A percentile compares a stretch with the other conserved stretches of the same genome.
Evolutionary conservation across 257 asterid species (phyloP).

Genomic region (Penstemon barbatus): DNA sequence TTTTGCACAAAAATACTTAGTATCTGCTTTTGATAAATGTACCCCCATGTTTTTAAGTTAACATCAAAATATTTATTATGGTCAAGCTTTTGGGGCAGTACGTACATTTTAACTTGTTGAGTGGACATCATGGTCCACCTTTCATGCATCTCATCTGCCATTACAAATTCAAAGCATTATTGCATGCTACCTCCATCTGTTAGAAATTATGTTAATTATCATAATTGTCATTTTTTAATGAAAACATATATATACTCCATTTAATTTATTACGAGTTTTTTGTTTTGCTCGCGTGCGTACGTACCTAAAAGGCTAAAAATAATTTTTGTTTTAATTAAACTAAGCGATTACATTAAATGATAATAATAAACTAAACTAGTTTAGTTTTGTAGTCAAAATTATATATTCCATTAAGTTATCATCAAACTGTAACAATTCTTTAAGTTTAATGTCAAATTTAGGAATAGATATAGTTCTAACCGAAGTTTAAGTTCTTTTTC

Average conservation of each 20-base stretch:
- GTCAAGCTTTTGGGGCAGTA: conserved; percentile 9
- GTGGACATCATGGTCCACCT: conserved; percentile 29
- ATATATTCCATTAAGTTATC: too few relatives aligned
- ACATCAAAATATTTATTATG: conserved; percentile 21
- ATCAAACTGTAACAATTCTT: too few relatives aligned
- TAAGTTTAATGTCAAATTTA: too few relatives aligned
- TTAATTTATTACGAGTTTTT: neutral
- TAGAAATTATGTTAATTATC: conserved; percentile 19
- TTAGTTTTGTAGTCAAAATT: too few relatives aligned
- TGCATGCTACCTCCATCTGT: conserved; percentile 24
- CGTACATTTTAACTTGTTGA: neutral
- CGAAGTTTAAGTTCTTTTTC: too few relatives aligned
- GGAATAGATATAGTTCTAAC: too few relatives aligned
- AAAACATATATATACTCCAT: neutral
- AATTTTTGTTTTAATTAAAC: too few relatives aligned
- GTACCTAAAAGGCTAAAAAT: neutral
- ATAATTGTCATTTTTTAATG: conserved; percentile 20
- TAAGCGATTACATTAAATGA: too few relatives aligned
- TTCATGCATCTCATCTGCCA: conserved; percentile 4
- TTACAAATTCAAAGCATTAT: conserved; percentile 8
- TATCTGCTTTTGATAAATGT: conserved; percentile 29
- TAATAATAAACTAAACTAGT: too few relatives aligned
- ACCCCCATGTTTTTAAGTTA: conserved; percentile 26
- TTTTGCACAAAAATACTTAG: conserved; percentile 11
- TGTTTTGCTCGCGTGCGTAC: neutral